Conservation (phyloP, 1,139 yeast species). For the Taphrina pruni region DNA sequence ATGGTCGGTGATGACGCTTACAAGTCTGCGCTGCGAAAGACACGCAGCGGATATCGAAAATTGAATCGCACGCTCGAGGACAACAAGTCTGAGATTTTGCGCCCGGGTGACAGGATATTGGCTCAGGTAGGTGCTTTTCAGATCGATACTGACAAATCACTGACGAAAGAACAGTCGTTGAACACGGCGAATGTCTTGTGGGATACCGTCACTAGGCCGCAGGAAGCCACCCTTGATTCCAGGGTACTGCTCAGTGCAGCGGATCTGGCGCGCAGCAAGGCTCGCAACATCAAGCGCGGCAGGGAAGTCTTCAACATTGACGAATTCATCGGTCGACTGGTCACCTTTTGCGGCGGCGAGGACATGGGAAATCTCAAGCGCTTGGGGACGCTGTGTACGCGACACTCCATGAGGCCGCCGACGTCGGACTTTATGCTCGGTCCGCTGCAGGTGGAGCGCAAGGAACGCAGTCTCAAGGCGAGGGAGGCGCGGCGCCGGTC, state of each 20-base stretch:
- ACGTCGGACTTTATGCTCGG: slow-evolving; percentile 44
- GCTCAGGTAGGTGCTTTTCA: not conserved
- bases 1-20: slow-evolving; percentile 15
- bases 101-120: slow-evolving; percentile 26
- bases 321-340: slow-evolving; percentile 38
- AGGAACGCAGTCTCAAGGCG: slow-evolving; percentile 51
- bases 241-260: slow-evolving; percentile 41
- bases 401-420: slow-evolving; percentile 43
- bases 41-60: slow-evolving; percentile 16
- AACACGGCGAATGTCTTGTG: slow-evolving; percentile 30
- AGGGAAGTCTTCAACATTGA: slow-evolving; percentile 41
- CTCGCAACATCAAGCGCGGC: slow-evolving; percentile 43
- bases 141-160: not conserved
- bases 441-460: slow-evolving; percentile 44
- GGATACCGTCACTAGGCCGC: slow-evolving; percentile 38
- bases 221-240: slow-evolving; percentile 44
- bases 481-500: slow-evolving; percentile 42
- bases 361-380: slow-evolving; percentile 38
- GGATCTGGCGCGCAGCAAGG: slow-evolving; percentile 41
- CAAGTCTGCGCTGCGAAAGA: slow-evolving; percentile 16
- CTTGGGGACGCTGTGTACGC: slow-evolving; percentile 52
- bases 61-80: slow-evolving; percentile 23
- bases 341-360: slow-evolving; percentile 19
- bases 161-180: slow-evolving; percentile 14
- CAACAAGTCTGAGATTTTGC: slow-evolving; percentile 24